Percentiles rank a stretch among this genome's conserved stretches.
These are phyloP conservation scores for Quaeritorhiza haematococci DNA, from an alignment of 371 early-diverging fungal genomes.

Conservation along the genomic window DNA sequence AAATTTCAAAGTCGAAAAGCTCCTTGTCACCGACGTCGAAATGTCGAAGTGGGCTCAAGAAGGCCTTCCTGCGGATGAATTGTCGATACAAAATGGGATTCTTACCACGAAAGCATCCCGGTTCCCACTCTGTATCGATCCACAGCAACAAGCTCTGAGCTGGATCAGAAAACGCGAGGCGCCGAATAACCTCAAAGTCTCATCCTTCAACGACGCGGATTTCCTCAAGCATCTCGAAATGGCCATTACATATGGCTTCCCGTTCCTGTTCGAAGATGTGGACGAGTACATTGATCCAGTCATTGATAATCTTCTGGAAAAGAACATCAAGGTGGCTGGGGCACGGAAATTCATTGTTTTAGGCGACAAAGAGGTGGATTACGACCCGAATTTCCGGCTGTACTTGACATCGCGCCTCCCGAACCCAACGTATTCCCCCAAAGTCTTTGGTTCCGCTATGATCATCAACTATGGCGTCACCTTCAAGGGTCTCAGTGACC, in stretches of 20 bases:
- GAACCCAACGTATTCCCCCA: slow-evolving; percentile 54
- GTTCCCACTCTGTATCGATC: slow-evolving; percentile 61
- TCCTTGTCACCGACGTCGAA: slow-evolving; percentile 56
- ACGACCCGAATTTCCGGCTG: slow-evolving; percentile 50
- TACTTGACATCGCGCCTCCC: slow-evolving; percentile 50
- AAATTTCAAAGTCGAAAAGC: slow-evolving; percentile 42
- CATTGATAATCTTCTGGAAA: slow-evolving; percentile 57
- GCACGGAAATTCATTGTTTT: slow-evolving; percentile 50
- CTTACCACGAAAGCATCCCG: slow-evolving; percentile 51
- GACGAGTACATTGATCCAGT: slow-evolving; percentile 64
- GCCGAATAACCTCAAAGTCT: slow-evolving; percentile 47
- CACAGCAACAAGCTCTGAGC: slow-evolving; percentile 54
- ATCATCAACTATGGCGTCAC: slow-evolving; percentile 61
- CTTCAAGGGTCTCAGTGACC: slow-evolving; percentile 55
- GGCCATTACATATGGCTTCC: slow-evolving; percentile 60
- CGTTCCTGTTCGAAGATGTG: slow-evolving; percentile 59
- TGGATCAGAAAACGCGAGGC: slow-evolving; percentile 57
- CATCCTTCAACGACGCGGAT: slow-evolving; percentile 54
- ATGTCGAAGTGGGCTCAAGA: slow-evolving; percentile 53
- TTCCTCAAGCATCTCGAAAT: slow-evolving; percentile 60
- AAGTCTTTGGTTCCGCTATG: slow-evolving; percentile 55
- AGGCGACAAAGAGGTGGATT: slow-evolving; percentile 61
- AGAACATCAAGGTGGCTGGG: slow-evolving; percentile 44
- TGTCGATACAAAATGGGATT: slow-evolving; percentile 58
- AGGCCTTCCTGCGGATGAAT: slow-evolving; percentile 56